Evolutionary conservation across 352 stramenopile genomes (phyloP).

Genomic region (Thalassiosira exigua): DNA sequence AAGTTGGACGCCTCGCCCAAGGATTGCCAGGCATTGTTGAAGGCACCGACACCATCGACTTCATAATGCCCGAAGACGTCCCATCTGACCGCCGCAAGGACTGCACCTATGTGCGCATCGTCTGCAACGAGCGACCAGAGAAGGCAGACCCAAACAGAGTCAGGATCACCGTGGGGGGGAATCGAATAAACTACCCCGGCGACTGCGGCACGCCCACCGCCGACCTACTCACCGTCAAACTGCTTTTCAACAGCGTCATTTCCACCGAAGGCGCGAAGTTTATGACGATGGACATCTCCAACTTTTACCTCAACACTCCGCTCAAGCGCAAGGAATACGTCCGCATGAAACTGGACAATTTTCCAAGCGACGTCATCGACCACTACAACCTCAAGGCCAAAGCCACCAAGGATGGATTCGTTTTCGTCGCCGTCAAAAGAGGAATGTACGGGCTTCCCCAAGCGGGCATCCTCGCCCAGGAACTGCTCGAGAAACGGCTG

Average conservation of each 20-base stretch:
- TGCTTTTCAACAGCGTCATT: conserved; percentile 54
- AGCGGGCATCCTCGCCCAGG: conserved; percentile 30
- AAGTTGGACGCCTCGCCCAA: conserved; percentile 43
- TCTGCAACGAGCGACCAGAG: conserved; percentile 17
- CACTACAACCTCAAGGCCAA: conserved; percentile 29
- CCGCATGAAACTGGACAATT: conserved; percentile 2
- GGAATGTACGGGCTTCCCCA: conserved; percentile 46
- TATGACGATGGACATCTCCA: conserved; percentile 38
- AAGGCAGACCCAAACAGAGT: conserved; percentile 30
- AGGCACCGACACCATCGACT: conserved; percentile 47
- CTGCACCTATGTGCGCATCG: conserved; percentile 29
- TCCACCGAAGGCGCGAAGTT: conserved; percentile 24
- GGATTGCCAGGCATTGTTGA: not conserved
- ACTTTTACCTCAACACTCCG: too few species aligned
- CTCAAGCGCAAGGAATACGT: conserved; percentile 40
- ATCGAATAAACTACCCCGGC: conserved; percentile 17
- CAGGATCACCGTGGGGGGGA: conserved; percentile 33
- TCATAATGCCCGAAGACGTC: conserved; percentile 18
- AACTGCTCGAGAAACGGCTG: conserved; percentile 10
- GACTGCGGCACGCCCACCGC: conserved; percentile 18
- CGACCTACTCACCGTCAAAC: conserved; percentile 35
- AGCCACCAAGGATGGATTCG: conserved; percentile 5
- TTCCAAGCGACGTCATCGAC: conserved; percentile 36
- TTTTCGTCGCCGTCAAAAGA: conserved; percentile 34
- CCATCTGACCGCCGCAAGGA: conserved; percentile 4